phyloP scores from a whole-genome alignment of 2,329 filamentous ascomycete genomes.

The Daldinia sp. region DNA sequence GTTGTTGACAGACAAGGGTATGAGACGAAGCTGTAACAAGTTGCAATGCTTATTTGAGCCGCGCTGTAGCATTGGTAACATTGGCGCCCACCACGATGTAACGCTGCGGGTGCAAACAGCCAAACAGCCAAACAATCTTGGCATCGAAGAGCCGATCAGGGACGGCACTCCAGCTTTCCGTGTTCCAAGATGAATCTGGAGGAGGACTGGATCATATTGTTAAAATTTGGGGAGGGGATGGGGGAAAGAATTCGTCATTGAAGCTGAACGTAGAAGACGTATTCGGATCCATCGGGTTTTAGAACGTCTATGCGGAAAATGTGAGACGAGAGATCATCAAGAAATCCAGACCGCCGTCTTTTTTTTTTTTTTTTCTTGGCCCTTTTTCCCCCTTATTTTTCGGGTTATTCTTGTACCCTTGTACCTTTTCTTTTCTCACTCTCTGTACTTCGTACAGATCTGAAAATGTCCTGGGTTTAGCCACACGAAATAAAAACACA shows the following conservation, averaged over 20 bases:
- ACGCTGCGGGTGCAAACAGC: conserved; percentile 29
- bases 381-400: neutral
- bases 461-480: neutral
- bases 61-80: conserved; percentile 13
- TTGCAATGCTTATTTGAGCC: conserved; percentile 37
- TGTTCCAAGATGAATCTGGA: conserved; percentile 38
- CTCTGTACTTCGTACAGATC: neutral
- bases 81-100: conserved; percentile 20
- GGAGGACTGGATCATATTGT: conserved; percentile 3
- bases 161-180: conserved; percentile 37
- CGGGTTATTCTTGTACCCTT: neutral
- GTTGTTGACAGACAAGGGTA: conserved; percentile 38
- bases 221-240: neutral
- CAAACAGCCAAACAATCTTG: conserved; percentile 38
- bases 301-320: conserved; percentile 3
- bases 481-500: neutral
- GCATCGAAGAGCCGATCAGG: conserved; percentile 35
- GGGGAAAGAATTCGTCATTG: conserved; percentile 13
- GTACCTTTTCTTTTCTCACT: too few species aligned
- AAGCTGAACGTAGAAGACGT: neutral
- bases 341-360: neutral
- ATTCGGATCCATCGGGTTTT: conserved; percentile 2
- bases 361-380: too few species aligned
- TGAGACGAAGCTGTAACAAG: conserved; percentile 46
- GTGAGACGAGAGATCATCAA: conserved; percentile 20